Evolutionary conservation across 495 filamentous ascomycete species (phyloP).

Genomic region (Aspergillus asperescens): DNA sequence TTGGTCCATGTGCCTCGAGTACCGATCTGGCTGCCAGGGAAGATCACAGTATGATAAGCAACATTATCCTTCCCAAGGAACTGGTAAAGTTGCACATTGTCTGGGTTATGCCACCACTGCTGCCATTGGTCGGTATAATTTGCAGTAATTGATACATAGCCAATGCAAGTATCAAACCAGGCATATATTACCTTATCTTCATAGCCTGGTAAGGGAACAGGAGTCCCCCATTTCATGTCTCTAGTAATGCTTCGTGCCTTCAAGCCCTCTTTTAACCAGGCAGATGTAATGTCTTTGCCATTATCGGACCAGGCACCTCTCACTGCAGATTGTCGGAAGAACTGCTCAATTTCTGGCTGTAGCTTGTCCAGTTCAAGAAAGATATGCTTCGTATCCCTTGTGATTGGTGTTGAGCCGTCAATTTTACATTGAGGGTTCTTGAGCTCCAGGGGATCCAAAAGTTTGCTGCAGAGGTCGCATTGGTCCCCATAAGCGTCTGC

Average conservation of each 20-base stretch:
- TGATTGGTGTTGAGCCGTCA: slow-evolving; percentile 68
- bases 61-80: too few species aligned
- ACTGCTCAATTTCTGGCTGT: slow-evolving; percentile 63
- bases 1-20: slow-evolving; percentile 82
- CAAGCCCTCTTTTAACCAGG: slow-evolving; percentile 75
- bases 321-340: slow-evolving; percentile 52
- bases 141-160: too few species aligned
- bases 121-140: too few species aligned
- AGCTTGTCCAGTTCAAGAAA: slow-evolving; percentile 73
- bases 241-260: slow-evolving; percentile 79
- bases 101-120: too few species aligned
- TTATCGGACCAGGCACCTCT: slow-evolving; percentile 72
- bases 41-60: slow-evolving; percentile 82
- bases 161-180: too few species aligned
- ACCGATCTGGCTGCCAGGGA: slow-evolving; percentile 92
- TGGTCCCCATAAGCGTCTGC: slow-evolving; percentile 76
- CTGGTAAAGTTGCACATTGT: too few species aligned
- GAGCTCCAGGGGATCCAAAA: slow-evolving; percentile 68
- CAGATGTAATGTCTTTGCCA: slow-evolving; percentile 59
- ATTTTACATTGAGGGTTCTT: slow-evolving; percentile 63
- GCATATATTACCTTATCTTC: too few species aligned
- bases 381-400: slow-evolving; percentile 62
- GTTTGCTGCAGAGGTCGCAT: slow-evolving; percentile 76
- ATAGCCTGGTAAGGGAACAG: slow-evolving; percentile 57
- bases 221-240: slow-evolving; percentile 82